Conservation (phyloP, 345 rosid species). For the Pseudoturritis turrita region DNA sequence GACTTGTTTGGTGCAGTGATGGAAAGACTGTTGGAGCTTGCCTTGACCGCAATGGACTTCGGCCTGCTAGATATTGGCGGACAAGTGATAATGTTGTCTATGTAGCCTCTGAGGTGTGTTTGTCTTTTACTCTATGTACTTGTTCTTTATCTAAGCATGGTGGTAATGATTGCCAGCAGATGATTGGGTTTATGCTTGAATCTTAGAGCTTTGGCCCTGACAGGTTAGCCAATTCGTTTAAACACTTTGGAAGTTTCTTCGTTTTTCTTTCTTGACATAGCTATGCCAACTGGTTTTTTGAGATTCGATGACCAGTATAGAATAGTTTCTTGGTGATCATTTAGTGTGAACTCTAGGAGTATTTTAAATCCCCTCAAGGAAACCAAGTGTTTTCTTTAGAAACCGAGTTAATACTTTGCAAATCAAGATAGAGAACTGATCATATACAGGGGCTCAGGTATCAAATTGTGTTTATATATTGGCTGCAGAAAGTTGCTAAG, state of each 20-base stretch:
- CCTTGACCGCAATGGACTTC: slow-evolving; percentile 99
- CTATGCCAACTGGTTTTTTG: not conserved
- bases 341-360: slow-evolving; percentile 2
- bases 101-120: slow-evolving; percentile 94
- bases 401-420: slow-evolving; percentile 3
- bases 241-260: slow-evolving; percentile 1
- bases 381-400: not conserved
- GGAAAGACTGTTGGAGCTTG: slow-evolving; percentile 99
- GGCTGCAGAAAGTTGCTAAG: slow-evolving; percentile 15
- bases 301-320: not conserved
- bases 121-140: slow-evolving; percentile 16
- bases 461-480: not conserved
- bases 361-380: not conserved
- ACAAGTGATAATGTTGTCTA: slow-evolving; percentile 92
- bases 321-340: slow-evolving; percentile 1
- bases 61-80: slow-evolving; percentile 99
- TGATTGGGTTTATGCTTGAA: slow-evolving; percentile 22
- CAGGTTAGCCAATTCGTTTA: slow-evolving; percentile 24
- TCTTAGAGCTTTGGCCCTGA: slow-evolving; percentile 22
- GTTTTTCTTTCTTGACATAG: not conserved
- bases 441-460: not conserved
- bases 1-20: slow-evolving; percentile 57
- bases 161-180: slow-evolving; percentile 23
- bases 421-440: not conserved
- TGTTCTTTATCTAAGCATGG: slow-evolving; percentile 21